Evolutionary conservation across 2,329 filamentous ascomycete species (phyloP), one percentile per base, ranked within the genome.

Genomic region (Podosphaera xanthii): DNA sequence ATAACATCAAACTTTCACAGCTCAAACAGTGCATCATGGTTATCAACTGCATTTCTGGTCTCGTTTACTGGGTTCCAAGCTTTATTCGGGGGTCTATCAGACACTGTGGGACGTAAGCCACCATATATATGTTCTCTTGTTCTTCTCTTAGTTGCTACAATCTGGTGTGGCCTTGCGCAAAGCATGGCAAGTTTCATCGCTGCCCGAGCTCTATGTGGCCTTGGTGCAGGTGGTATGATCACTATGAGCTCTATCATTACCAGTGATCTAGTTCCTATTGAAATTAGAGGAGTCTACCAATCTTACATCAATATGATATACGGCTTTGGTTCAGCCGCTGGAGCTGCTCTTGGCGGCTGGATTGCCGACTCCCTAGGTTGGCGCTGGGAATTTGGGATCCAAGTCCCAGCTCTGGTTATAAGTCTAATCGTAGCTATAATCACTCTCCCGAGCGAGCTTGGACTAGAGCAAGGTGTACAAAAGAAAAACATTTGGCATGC

Each of bases 1-100:
- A 88, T 91, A 62, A 89, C 86, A 0, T 88, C 84, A 0, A 81
- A 90, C 69, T 91, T 91, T 70, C 73, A 82, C 61, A 79, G 84
- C 56, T 86, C 85, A 38, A 88, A 91, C 69, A 81, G 81, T 54
- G 87, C 87, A 2, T 88, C 86, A 1, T 92, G 87, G 87, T 75
- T 91, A 3, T 88, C 85, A 1, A 91, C 86, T 0, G 80, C 84
- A 0, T 91, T 89, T 63, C 71, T 91, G 42, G 75, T 92, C 44
- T 88, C 86, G 0, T 86, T 81, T 3, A 89, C 86, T 0, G 80
- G 83, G 33, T 83, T 87, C 60, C 83, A 89, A 70, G 86, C 87
- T 0, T 72, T 91, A 0, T 79, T 87, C 63, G 86, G 85, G 2
- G 77, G 86, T 1, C 69, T 89, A 1, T 88, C 84, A 1, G 86